phyloP scores from a whole-genome alignment of 2,329 filamentous ascomycete species.

The Fusarium poae region DNA sequence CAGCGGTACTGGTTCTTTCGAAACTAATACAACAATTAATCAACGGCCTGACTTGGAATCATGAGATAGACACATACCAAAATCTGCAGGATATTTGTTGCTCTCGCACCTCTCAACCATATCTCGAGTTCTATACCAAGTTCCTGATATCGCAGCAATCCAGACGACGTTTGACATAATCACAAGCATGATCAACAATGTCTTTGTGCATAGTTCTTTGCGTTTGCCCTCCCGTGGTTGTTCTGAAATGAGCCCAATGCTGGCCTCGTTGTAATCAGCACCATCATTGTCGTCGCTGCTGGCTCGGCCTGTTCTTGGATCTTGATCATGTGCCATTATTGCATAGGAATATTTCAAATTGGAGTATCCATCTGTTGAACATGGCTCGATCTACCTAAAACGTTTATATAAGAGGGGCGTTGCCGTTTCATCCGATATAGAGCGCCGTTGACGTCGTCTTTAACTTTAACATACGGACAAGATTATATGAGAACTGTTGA shows the following conservation, averaged over 20 bases:
- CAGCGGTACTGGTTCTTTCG: not conserved
- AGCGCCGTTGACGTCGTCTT: constrained; percentile 10
- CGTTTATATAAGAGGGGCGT: not conserved
- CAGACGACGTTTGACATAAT: not conserved
- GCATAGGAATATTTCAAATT: not conserved
- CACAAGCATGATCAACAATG: not conserved
- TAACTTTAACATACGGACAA: not conserved
- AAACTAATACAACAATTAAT: not conserved
- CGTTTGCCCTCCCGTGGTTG: not conserved
- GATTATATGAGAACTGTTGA: not conserved
- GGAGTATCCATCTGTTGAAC: not conserved
- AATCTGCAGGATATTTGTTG: constrained; percentile 1
- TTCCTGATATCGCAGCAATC: not conserved
- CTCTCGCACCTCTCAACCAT: not conserved
- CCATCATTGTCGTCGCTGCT: not conserved
- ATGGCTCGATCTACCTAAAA: not conserved
- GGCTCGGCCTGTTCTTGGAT: not conserved
- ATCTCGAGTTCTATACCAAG: not conserved
- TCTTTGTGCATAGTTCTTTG: not conserved
- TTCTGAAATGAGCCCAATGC: not conserved
- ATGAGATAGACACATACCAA: constrained; percentile 1
- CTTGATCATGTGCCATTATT: not conserved
- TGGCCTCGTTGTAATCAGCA: not conserved
- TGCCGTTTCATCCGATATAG: not conserved
- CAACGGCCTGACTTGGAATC: not conserved